Evolutionary conservation across 352 stramenopile species (phyloP).

Genomic region (Globisporangium polare): DNA sequence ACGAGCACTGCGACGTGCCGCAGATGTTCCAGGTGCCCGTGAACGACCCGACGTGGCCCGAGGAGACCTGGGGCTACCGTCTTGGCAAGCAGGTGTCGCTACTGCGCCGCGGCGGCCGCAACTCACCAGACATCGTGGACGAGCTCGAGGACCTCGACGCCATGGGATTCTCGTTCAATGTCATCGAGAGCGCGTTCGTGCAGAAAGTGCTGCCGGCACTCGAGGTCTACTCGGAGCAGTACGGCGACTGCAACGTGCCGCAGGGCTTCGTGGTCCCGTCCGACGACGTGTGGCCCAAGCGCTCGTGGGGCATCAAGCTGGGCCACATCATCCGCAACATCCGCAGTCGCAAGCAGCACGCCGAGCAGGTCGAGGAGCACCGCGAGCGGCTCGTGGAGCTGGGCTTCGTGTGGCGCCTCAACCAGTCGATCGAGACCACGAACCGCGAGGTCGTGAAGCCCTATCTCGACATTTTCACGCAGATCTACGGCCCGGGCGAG

Average conservation of each 20-base stretch:
- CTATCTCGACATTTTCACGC: slow-evolving; percentile 73
- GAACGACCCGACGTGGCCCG: slow-evolving; percentile 68
- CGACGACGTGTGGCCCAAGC: slow-evolving; percentile 66
- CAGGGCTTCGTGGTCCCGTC: slow-evolving; percentile 88
- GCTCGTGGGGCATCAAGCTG: slow-evolving; percentile 84
- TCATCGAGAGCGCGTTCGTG: slow-evolving; percentile 55
- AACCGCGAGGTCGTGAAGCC: slow-evolving; percentile 55
- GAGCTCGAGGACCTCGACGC: slow-evolving; percentile 52
- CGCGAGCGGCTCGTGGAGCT: slow-evolving; percentile 79
- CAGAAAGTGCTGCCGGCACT: slow-evolving; percentile 68
- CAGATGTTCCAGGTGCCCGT: slow-evolving; percentile 86
- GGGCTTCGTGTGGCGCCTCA: slow-evolving; percentile 91
- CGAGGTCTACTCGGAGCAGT: slow-evolving; percentile 76
- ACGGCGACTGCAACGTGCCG: slow-evolving; percentile 86
- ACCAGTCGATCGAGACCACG: slow-evolving; percentile 40
- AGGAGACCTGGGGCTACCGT: slow-evolving; percentile 76
- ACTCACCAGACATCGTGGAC: slow-evolving; percentile 37
- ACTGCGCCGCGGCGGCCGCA: slow-evolving; percentile 44
- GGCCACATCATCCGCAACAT: slow-evolving; percentile 90
- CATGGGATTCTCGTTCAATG: slow-evolving; percentile 67
- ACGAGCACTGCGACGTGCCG: slow-evolving; percentile 87
- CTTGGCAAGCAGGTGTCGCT: slow-evolving; percentile 83
- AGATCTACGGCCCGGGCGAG: slow-evolving; percentile 65
- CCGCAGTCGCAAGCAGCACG: slow-evolving; percentile 82
- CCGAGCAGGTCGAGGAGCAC: slow-evolving; percentile 77